Base-by-base conservation (phyloP, 2,329 filamentous ascomycete genomes). In the Trichoderma sp. region DNA sequence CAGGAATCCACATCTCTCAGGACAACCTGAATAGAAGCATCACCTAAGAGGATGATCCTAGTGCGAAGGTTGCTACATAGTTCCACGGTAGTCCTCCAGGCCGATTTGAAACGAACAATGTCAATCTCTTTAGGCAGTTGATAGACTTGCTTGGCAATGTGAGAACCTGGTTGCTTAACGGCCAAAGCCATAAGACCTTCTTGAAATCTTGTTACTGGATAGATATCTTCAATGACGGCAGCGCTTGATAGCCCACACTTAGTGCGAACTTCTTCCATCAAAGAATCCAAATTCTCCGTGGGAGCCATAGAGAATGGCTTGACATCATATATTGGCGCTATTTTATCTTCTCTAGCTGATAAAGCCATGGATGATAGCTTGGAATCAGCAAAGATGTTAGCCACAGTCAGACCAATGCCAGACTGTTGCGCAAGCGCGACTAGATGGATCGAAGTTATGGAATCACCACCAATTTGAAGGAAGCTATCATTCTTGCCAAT, bases 401-500 rank as follows among this genome's bases (percentile, higher is more conserved):
- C n/a, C 5, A 69, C 52, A 0, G 39, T 35, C 4, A 69, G 34
- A 27, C 27, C 22, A 39, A 69, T 32, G 8, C 64, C 58, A 15
- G 35, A 25, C 19, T 29, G 34, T 9, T 66, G 63, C 1, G 67
- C 67, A 19, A 63, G 48, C 2, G 45, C n/a, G 12, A 64, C 64
- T 2, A 69, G 39, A 22, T 57, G 64, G 15, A 69, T 69, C 0
- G 67, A 45, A 5, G 39, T 42, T 6, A 83, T 74, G 0, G 82
- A 83, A 72, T 83, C 80, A 8, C 82, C 80, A 0, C 80, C 80
- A 1, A 82, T 74, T 0, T 73, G 74, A 71, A 82, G 79, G 73
- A 82, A 82, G 71, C 76, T 77, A 68, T 79, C 67, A n/a, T 67
- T 57, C 10, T 15, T 56, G 25, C 64, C 9, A 17, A 69, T 61